Evolutionary conservation across 257 asterid genomes (phyloP).

Genomic region (Pogostemon cablin): DNA sequence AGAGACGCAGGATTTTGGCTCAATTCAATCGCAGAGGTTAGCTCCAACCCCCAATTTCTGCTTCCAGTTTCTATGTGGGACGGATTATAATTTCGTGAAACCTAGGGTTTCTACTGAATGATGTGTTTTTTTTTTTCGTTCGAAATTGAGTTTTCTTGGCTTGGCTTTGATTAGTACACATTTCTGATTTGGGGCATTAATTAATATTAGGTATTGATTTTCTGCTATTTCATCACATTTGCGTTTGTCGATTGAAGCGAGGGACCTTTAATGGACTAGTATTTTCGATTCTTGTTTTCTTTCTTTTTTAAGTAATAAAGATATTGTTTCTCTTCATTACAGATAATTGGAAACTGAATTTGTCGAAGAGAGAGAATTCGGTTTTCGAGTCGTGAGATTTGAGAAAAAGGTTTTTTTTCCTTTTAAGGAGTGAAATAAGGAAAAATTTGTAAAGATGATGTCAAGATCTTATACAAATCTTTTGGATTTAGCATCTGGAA

Average conservation of each 20-base stretch:
- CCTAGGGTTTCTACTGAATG: constrained; percentile 36
- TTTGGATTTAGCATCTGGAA: constrained; percentile 83
- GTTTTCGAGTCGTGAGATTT: constrained; percentile 37
- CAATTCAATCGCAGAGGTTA: constrained; percentile 50
- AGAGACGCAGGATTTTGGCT: constrained; percentile 35
- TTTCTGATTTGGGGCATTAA: constrained; percentile 27
- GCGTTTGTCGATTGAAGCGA: constrained; percentile 27
- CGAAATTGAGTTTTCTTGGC: constrained; percentile 27
- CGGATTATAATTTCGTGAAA: constrained; percentile 33
- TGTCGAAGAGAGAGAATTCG: constrained; percentile 34
- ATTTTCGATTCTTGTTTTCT: constrained; percentile 17
- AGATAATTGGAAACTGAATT: constrained; percentile 42
- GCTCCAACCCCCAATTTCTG: constrained; percentile 39
- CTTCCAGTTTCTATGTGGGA: constrained; percentile 25
- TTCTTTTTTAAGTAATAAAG: not conserved
- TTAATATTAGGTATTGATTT: constrained; percentile 35
- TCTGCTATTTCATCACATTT: constrained; percentile 22
- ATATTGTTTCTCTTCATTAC: constrained; percentile 37
- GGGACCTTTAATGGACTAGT: constrained; percentile 27
- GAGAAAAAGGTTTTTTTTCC: constrained; percentile 25
- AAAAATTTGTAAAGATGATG: constrained; percentile 61
- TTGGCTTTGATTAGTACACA: constrained; percentile 29
- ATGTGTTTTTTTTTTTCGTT: constrained; percentile 4
- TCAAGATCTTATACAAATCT: constrained; percentile 89
- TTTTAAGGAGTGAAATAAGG: constrained; percentile 32